Evolutionary conservation across 2,329 filamentous ascomycete genomes (phyloP).

Genomic region (Fusarium subtropicale): DNA sequence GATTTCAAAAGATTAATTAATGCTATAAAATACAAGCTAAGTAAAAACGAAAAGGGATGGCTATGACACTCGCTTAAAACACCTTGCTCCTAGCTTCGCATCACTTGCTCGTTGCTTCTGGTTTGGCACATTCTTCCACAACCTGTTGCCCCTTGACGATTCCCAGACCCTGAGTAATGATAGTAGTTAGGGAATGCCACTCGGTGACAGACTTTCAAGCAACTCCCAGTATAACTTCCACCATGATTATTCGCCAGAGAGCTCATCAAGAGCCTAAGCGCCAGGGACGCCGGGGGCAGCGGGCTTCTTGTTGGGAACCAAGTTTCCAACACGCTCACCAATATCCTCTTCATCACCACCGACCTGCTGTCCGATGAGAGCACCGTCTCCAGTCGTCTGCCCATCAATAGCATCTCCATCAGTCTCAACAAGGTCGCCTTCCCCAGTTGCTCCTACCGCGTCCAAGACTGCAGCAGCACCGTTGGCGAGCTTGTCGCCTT

Average conservation of each 20-base stretch:
- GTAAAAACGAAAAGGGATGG: not conserved
- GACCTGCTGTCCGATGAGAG: constrained; percentile 1
- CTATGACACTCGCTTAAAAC: not conserved
- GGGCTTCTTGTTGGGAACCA: not conserved
- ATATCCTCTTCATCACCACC: constrained; percentile 3
- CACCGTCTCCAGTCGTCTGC: not conserved
- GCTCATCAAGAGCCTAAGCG: not conserved
- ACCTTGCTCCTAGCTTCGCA: not conserved
- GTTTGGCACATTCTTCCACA: not conserved
- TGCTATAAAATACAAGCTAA: not conserved
- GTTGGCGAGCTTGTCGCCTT: constrained; percentile 3
- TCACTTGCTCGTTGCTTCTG: not conserved
- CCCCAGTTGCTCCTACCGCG: not conserved
- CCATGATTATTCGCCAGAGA: not conserved
- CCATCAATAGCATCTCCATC: constrained; percentile 8
- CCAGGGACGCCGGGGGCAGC: not conserved
- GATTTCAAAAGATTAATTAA: not conserved
- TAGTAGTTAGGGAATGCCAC: not conserved
- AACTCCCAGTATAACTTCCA: not conserved
- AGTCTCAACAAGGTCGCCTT: not conserved
- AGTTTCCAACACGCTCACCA: not conserved
- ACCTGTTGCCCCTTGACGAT: not conserved
- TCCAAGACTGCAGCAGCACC: not conserved
- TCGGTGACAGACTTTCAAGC: not conserved
- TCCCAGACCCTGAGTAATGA: not conserved